Conservation (phyloP, 2,329 filamentous ascomycete genomes). For the Daldinia sp. region DNA sequence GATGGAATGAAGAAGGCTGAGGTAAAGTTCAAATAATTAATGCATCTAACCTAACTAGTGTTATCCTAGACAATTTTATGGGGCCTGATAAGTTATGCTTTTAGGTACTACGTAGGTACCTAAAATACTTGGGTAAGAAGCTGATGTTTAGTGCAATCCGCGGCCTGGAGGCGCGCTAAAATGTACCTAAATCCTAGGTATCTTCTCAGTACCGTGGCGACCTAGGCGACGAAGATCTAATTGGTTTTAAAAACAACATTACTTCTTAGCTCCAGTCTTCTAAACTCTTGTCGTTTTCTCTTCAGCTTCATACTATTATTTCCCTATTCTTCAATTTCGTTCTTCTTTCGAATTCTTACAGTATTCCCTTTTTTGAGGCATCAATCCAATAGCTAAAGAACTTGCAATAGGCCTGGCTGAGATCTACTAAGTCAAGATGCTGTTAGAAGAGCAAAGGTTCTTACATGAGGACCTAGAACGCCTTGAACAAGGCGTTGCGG, state of each 20-base stretch:
- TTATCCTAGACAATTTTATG: slow-evolving; percentile 21
- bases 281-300: slow-evolving; percentile 15
- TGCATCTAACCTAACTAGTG: too few species aligned
- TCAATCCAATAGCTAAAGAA: background rate
- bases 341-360: background rate
- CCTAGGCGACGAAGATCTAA: slow-evolving; percentile 1
- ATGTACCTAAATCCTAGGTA: background rate
- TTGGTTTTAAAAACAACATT: slow-evolving; percentile 24
- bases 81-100: background rate
- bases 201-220: slow-evolving; percentile 1
- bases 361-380: background rate
- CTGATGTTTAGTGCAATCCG: too few species aligned
- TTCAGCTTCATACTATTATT: slow-evolving; percentile 37
- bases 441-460: slow-evolving; percentile 91
- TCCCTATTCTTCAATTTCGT: background rate
- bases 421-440: slow-evolving; percentile 60
- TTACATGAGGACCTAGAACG: slow-evolving; percentile 97
- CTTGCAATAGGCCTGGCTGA: background rate
- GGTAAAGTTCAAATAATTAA: too few species aligned
- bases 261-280: slow-evolving; percentile 18
- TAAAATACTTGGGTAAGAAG: too few species aligned
- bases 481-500: slow-evolving; percentile 90
- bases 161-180: too few species aligned
- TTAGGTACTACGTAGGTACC: background rate
- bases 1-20: too few species aligned